Percentiles rank a stretch among this genome's conserved stretches.
Evolutionary conservation across 2,329 filamentous ascomycete genomes (phyloP).

Genomic region (Cladosporium oxysporum): DNA sequence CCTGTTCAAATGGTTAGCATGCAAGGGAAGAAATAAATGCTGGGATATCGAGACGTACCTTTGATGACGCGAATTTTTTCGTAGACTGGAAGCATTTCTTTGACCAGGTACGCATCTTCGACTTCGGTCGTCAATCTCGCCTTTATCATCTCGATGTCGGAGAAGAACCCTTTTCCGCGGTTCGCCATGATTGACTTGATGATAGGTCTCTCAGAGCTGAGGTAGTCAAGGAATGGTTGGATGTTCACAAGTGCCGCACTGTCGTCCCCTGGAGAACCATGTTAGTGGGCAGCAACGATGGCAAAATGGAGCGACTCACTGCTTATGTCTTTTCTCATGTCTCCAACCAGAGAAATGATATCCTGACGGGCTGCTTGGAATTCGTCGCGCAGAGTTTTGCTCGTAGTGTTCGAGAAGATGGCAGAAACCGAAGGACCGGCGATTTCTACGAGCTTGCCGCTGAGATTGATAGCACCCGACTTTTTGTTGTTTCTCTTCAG

Average conservation of each 20-base stretch:
- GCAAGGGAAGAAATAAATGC: not conserved
- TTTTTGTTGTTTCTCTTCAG: not conserved
- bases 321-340: not conserved
- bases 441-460: constrained; percentile 6
- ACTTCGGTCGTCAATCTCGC: not conserved
- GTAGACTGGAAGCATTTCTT: constrained; percentile 26
- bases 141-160: not conserved
- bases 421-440: not conserved
- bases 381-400: not conserved
- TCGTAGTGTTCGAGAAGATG: not conserved
- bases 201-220: constrained; percentile 19
- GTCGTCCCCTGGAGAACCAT: not conserved
- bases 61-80: constrained; percentile 20
- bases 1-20: not conserved
- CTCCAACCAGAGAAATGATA: not conserved
- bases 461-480: constrained; percentile 9
- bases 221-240: constrained; percentile 20
- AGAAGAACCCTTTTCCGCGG: not conserved
- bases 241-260: constrained; percentile 22
- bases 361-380: not conserved
- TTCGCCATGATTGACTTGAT: not conserved
- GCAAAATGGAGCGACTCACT: not conserved
- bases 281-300: not conserved
- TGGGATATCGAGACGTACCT: not conserved
- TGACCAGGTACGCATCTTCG: constrained; percentile 19